A percentile compares a stretch with the other conserved stretches of the same genome.
Evolutionary conservation across 2,329 filamentous ascomycete species (phyloP).

Genomic region (Penicillium polonicum): DNA sequence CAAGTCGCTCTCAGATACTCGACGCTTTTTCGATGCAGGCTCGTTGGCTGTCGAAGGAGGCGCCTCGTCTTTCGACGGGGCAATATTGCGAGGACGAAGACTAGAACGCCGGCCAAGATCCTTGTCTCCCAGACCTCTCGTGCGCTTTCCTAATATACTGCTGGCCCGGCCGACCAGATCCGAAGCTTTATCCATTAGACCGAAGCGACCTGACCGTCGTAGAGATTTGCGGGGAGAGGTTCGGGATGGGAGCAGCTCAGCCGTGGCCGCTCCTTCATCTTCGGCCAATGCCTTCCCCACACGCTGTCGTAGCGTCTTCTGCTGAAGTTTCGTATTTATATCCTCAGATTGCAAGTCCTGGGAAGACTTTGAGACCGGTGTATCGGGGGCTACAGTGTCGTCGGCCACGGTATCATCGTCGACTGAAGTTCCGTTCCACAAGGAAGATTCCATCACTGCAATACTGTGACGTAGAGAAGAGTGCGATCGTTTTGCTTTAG

Average conservation of each 20-base stretch:
- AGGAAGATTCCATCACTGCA: constrained; percentile 40
- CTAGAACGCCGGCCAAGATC: constrained; percentile 57
- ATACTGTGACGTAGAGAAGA: constrained; percentile 43
- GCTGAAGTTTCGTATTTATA: constrained; percentile 26
- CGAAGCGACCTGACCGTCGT: constrained; percentile 47
- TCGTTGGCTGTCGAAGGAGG: constrained; percentile 16
- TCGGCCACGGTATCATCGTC: constrained; percentile 22
- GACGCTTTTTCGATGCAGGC: constrained; percentile 42
- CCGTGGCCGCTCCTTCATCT: constrained; percentile 26
- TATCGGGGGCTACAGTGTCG: constrained; percentile 33
- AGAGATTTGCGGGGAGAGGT: constrained; percentile 28
- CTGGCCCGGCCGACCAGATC: constrained; percentile 48
- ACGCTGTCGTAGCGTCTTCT: constrained; percentile 34
- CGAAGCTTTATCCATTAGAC: constrained; percentile 45
- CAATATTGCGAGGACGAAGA: constrained; percentile 53
- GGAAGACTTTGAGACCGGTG: constrained; percentile 37
- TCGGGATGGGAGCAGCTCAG: constrained; percentile 23
- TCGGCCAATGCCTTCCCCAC: constrained; percentile 31
- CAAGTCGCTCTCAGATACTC: constrained; percentile 41
- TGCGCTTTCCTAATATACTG: constrained; percentile 60
- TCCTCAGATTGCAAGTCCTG: constrained; percentile 29
- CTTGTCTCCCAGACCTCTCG: constrained; percentile 57
- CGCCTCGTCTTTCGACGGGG: constrained; percentile 27
- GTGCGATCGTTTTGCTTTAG: constrained; percentile 35
- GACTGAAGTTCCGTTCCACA: constrained; percentile 28